These are phyloP conservation scores for Parastagonospora nodorum DNA, from an alignment of 2,329 filamentous ascomycete genomes.

Conservation along the genomic window DNA sequence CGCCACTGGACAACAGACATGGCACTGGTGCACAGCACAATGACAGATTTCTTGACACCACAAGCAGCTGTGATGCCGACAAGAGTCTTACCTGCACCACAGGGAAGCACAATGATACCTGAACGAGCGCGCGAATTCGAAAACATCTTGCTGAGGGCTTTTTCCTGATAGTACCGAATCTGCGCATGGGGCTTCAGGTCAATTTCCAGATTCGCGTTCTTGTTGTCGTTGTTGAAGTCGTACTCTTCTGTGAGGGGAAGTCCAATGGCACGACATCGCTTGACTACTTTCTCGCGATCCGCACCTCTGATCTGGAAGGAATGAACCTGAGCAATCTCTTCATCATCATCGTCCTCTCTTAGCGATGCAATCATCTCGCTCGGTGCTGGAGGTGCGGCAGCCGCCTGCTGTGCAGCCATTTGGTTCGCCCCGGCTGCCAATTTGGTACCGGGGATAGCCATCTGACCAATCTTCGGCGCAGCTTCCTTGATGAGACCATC, in stretches of 20 bases:
- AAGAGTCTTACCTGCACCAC: slow-evolving; percentile 94
- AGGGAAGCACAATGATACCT: slow-evolving; percentile 95
- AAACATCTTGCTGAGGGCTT: slow-evolving; percentile 98
- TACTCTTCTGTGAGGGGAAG: slow-evolving; percentile 95
- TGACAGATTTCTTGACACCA: slow-evolving; percentile 94
- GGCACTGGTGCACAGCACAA: slow-evolving; percentile 93
- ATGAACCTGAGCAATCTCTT: slow-evolving; percentile 85
- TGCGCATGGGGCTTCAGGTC: slow-evolving; percentile 87
- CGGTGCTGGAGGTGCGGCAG: slow-evolving; percentile 36
- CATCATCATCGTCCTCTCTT: slow-evolving; percentile 75
- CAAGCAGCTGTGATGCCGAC: slow-evolving; percentile 98
- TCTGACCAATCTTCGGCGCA: slow-evolving; percentile 81
- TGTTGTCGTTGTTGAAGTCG: slow-evolving; percentile 89
- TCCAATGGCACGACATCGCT: slow-evolving; percentile 83
- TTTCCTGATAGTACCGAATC: slow-evolving; percentile 94
- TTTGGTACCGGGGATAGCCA: slow-evolving; percentile 94
- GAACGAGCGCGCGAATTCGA: slow-evolving; percentile 96
- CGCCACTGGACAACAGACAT: slow-evolving; percentile 99
- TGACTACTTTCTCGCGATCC: slow-evolving; percentile 83
- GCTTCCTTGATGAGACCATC: slow-evolving; percentile 78
- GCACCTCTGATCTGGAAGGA: slow-evolving; percentile 88
- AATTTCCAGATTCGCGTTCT: slow-evolving; percentile 90
- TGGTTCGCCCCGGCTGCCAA: slow-evolving; percentile 88
- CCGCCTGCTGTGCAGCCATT: slow-evolving; percentile 49
- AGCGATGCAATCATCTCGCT: slow-evolving; percentile 71